These are phyloP conservation scores for Pyricularia grisea DNA, from an alignment of 2,329 filamentous ascomycete genomes.

Conservation along the genomic window DNA sequence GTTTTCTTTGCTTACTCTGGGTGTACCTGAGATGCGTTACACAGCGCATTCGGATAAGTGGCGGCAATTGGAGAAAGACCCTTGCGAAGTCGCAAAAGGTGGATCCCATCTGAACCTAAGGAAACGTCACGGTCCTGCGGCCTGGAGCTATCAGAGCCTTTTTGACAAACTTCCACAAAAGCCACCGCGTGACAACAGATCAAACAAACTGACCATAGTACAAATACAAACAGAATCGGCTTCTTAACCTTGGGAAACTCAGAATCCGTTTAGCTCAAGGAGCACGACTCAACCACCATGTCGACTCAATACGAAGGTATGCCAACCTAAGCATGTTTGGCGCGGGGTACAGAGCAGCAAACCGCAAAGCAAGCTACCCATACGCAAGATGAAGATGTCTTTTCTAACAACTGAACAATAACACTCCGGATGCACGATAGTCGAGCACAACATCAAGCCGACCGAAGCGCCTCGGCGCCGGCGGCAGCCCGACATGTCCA, in stretches of 20 bases:
- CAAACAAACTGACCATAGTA: background rate
- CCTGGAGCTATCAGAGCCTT: background rate
- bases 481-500: conserved; percentile 54
- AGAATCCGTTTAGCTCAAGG: background rate
- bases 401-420: background rate
- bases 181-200: background rate
- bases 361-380: background rate
- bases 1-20: background rate
- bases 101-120: background rate
- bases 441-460: conserved; percentile 54
- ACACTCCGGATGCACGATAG: conserved; percentile 22
- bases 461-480: conserved; percentile 28
- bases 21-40: too few relatives aligned
- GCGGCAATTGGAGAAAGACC: background rate
- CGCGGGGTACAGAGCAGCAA: background rate
- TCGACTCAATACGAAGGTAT: conserved; percentile 48
- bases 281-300: conserved; percentile 24
- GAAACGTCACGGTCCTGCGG: background rate
- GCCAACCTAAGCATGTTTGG: conserved; percentile 5
- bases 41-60: too few relatives aligned
- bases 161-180: background rate
- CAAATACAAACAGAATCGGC: background rate
- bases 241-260: background rate
- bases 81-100: background rate
- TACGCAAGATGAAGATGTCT: background rate